Percentiles rank a stretch among this genome's conserved stretches.
These are phyloP conservation scores for Melaleuca quinquenervia DNA, from an alignment of 345 rosid species.

Conservation along the genomic window DNA sequence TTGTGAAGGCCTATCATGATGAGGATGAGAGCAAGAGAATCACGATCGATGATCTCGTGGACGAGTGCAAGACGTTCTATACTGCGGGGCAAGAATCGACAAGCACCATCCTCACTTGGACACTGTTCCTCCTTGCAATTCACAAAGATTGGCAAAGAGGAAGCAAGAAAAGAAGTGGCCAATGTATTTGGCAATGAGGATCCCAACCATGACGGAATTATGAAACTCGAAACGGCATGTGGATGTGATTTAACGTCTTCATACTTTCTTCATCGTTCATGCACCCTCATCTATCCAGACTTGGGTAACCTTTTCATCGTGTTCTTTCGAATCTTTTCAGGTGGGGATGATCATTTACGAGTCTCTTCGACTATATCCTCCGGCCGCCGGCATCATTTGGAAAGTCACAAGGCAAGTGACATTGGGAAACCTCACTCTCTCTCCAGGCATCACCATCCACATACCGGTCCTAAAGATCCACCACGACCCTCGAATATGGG, in stretches of 20 bases:
- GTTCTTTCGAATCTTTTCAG: not conserved
- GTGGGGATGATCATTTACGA: constrained; percentile 17
- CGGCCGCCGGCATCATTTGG: not conserved
- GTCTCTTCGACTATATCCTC: constrained; percentile 25
- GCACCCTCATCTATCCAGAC: not conserved
- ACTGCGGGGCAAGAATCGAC: constrained; percentile 24
- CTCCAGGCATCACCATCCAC: not conserved
- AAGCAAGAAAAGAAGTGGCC: constrained; percentile 19
- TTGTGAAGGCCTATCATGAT: constrained; percentile 8
- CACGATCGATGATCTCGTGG: constrained; percentile 7
- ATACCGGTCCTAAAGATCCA: constrained; percentile 13
- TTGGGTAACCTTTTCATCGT: not conserved
- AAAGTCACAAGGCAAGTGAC: constrained; percentile 2
- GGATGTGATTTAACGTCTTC: not conserved
- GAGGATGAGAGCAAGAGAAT: constrained; percentile 3
- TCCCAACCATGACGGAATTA: not conserved
- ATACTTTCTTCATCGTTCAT: not conserved
- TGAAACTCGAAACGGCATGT: not conserved
- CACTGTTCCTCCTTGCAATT: constrained; percentile 20
- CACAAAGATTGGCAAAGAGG: constrained; percentile 32
- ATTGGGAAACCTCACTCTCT: constrained; percentile 17
- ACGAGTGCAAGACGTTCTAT: constrained; percentile 34
- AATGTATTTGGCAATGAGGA: constrained; percentile 13
- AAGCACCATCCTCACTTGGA: constrained; percentile 19
- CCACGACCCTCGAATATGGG: constrained; percentile 28